These are phyloP conservation scores for Alternaria arborescens DNA, from an alignment of 2,329 filamentous ascomycete species.

Conservation along the genomic window DNA sequence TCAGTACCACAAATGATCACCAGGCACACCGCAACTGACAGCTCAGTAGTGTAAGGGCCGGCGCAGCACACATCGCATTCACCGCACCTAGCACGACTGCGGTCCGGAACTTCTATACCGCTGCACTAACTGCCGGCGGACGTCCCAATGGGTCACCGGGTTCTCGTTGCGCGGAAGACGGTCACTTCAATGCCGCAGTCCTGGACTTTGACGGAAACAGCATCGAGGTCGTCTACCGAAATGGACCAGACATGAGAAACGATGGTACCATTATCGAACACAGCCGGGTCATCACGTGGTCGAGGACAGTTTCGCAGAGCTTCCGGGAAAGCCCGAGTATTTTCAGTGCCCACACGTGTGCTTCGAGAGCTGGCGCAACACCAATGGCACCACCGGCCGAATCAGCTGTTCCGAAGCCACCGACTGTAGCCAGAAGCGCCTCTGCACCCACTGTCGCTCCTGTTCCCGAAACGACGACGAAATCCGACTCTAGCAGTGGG, in stretches of 20 bases:
- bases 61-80: conserved; percentile 71
- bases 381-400: conserved; percentile 36
- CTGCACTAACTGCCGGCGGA: conserved; percentile 71
- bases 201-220: conserved; percentile 85
- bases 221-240: conserved; percentile 76
- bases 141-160: conserved; percentile 66
- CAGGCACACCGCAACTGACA: conserved; percentile 33
- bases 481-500: conserved; percentile 53
- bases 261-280: conserved; percentile 54
- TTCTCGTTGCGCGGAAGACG: conserved; percentile 61
- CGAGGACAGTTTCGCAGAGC: conserved; percentile 43
- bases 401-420: conserved; percentile 34
- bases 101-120: conserved; percentile 76
- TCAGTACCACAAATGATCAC: conserved; percentile 47
- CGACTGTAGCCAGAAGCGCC: conserved; percentile 41
- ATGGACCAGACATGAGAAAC: conserved; percentile 50
- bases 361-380: conserved; percentile 36
- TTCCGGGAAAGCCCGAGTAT: conserved; percentile 45
- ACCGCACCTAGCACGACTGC: conserved; percentile 71
- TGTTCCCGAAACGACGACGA: conserved; percentile 34
- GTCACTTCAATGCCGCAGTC: conserved; percentile 70
- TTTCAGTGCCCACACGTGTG: conserved; percentile 38
- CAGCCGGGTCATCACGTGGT: conserved; percentile 56
- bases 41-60: conserved; percentile 55
- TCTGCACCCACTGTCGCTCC: conserved; percentile 40